A percentile compares a stretch with the other conserved stretches of the same genome.
Evolutionary conservation across 768 basidiomycete species (phyloP).

Genomic region (Austroboletus eburneus): DNA sequence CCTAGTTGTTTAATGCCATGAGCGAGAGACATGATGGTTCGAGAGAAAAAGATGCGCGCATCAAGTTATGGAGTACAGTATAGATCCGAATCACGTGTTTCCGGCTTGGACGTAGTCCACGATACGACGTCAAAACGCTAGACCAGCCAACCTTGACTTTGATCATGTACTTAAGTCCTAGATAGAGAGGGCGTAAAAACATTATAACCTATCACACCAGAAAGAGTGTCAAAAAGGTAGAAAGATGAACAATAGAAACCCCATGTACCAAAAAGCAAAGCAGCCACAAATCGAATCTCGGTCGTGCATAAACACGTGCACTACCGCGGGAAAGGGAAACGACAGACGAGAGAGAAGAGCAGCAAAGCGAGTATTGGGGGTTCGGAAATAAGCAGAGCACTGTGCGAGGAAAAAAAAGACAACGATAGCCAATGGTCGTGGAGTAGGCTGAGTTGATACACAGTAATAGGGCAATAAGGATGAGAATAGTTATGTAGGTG

Average conservation of each 20-base stretch:
- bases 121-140: constrained; percentile 7
- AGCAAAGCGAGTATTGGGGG: constrained; percentile 15
- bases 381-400: constrained; percentile 18
- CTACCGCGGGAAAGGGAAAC: constrained; percentile 8
- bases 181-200: constrained; percentile 2
- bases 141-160: constrained; percentile 16
- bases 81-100: constrained; percentile 15
- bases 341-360: constrained; percentile 14
- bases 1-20: constrained; percentile 76
- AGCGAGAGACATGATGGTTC: constrained; percentile 30
- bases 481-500: constrained; percentile 25
- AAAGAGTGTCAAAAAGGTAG: constrained; percentile 13
- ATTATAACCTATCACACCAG: constrained; percentile 8
- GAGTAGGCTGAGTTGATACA: constrained; percentile 23
- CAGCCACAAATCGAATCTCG: constrained; percentile 19
- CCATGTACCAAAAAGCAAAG: constrained; percentile 14
- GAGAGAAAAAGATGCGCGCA: neutral
- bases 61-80: no score
- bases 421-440: constrained; percentile 7
- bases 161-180: neutral
- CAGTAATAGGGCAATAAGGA: constrained; percentile 24
- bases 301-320: constrained; percentile 1
- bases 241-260: neutral
- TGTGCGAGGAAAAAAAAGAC: constrained; percentile 6
- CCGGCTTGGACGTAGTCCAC: neutral